Evolutionary conservation across 495 filamentous ascomycete genomes (phyloP), one percentile per base, ranked within the genome.

Genomic region (Tuber magnatum): DNA sequence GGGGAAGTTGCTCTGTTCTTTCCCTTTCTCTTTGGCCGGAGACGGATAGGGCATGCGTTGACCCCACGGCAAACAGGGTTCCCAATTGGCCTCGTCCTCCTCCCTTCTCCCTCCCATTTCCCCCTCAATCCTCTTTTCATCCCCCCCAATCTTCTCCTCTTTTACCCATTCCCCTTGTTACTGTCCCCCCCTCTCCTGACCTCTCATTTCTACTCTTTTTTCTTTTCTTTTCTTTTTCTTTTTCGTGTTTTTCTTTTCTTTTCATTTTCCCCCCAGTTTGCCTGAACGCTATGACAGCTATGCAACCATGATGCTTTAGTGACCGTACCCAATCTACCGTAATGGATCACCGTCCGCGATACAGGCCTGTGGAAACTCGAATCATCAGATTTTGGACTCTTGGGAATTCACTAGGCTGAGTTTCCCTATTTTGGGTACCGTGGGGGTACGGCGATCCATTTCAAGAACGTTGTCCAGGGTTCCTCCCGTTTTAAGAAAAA

Each of bases 261-360:
- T 12, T 4, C 14, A n/a, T n/a, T n/a, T 10, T 24, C n/a, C 10
- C 10, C 42, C 16, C 24, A 44, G 28, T 41, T 71, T 71, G 12
- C 14, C 12, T 16, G 56, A 65, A 75, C 79, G 79, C 79, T 80
- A 72, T 80, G 79, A 80, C 79, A 77, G 61, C 72, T 77, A 80
- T 80, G 78, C 79, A 80, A 74, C 77, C 80, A 76, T 80, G 78
- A 69, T 80, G 78, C 68, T 76, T 76, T 71, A 43, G 73, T 80
- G 68, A 79, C 74, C 39, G 70, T 48, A 77, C 78, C 78, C 77
- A 79, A 72, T 77, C 78, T 71, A n/a, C n/a, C n/a, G n/a, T n/a
- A 80, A 79, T 69, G 78, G 79, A 80, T 80, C 79, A 81, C 74
- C 78, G 51, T 70, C 78, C 78, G 70, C 77, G 78, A 75, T 80